Conservation (phyloP, 2,329 filamentous ascomycete species). For the Chaetomium globosum region DNA sequence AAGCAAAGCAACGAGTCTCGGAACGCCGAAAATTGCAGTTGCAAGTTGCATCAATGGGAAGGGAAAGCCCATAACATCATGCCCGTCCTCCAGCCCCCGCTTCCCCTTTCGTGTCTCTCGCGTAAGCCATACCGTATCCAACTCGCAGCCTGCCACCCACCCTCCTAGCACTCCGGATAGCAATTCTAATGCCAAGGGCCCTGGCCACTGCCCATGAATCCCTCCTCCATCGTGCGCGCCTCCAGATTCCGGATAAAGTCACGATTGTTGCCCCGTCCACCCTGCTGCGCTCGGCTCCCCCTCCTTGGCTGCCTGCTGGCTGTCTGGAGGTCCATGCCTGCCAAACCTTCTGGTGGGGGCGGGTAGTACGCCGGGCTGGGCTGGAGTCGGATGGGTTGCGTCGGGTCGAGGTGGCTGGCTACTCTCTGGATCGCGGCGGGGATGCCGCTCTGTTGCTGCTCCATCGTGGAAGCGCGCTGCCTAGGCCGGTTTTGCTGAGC, state of each 20-base stretch:
- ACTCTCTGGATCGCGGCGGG: constrained; percentile 91
- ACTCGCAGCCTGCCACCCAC: constrained; percentile 3
- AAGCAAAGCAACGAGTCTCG: constrained; percentile 2
- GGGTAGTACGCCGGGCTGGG: constrained; percentile 97
- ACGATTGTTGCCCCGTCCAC: constrained; percentile 63
- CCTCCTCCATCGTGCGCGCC: constrained; percentile 90
- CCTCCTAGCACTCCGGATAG: neutral
- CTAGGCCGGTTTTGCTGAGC: constrained; percentile 70
- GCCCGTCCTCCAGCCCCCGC: neutral
- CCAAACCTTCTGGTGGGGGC: constrained; percentile 81
- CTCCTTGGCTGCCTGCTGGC: constrained; percentile 64
- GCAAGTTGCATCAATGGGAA: constrained; percentile 7
- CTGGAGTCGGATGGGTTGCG: constrained; percentile 87
- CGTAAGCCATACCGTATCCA: constrained; percentile 7
- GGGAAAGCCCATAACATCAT: neutral
- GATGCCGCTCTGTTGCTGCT: constrained; percentile 90
- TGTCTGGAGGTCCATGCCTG: constrained; percentile 63
- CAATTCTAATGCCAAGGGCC: constrained; percentile 67
- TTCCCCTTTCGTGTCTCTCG: neutral
- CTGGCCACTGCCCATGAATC: constrained; percentile 69
- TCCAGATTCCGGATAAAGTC: constrained; percentile 96
- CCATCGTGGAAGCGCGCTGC: constrained; percentile 93
- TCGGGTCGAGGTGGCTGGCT: constrained; percentile 93
- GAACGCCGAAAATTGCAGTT: constrained; percentile 1
- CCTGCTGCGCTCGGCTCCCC: constrained; percentile 70